Percentiles rank a stretch among this genome's conserved stretches.
phyloP scores from a whole-genome alignment of 495 filamentous ascomycete species.

The Penicillium soppii region DNA sequence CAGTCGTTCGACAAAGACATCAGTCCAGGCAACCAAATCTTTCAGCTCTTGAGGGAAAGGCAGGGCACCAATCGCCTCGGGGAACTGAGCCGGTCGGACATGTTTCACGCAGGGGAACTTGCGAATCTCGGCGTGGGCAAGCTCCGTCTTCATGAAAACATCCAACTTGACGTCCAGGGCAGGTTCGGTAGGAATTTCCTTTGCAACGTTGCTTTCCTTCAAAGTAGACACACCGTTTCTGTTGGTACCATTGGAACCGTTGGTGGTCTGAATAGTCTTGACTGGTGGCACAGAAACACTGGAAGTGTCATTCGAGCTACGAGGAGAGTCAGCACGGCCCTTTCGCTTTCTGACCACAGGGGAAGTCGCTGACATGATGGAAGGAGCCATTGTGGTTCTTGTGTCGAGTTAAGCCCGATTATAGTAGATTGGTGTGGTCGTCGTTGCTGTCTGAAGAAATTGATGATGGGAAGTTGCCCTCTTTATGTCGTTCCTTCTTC shows the following conservation, averaged over 20 bases:
- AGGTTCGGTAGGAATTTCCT: neutral
- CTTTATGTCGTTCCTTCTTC: neutral
- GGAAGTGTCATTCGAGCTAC: neutral
- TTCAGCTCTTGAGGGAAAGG: slow-evolving; percentile 5
- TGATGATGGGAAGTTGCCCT: neutral
- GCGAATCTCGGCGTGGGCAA: neutral
- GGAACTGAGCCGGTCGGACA: neutral
- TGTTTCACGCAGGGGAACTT: slow-evolving; percentile 4
- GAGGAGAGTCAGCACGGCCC: slow-evolving; percentile 1
- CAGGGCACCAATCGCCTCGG: neutral
- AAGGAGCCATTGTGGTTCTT: slow-evolving; percentile 3
- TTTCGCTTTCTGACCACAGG: neutral
- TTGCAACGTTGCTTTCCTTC: neutral
- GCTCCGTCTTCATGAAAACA: neutral
- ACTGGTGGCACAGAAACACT: neutral
- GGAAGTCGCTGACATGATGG: neutral
- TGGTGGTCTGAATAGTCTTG: neutral
- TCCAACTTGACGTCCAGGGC: neutral
- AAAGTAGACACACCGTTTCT: neutral
- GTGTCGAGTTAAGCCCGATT: no score
- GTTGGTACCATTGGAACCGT: neutral
- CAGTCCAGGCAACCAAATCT: slow-evolving; percentile 10
- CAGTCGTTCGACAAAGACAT: slow-evolving; percentile 10
- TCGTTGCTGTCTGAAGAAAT: neutral
- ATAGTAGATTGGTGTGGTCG: no score